phyloP scores from a whole-genome alignment of 1,284 basidiomycete species.

The Cryptococcus sp. region DNA sequence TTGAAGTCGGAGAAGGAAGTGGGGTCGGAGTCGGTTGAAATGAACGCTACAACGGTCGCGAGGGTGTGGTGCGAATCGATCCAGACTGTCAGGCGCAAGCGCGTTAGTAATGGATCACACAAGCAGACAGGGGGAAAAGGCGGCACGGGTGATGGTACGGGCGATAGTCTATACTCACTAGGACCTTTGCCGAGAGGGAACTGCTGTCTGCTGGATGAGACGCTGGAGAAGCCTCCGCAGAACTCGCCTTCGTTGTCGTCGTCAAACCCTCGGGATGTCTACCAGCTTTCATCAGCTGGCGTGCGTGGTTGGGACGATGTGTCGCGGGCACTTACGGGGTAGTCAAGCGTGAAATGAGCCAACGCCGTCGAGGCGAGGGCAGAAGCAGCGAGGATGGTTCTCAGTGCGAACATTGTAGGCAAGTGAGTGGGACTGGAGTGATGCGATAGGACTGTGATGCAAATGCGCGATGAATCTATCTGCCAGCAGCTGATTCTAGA shows the following conservation, averaged over 20 bases:
- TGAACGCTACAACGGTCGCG: slow-evolving; percentile 56
- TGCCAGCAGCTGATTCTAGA: no score
- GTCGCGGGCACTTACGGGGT: slow-evolving; percentile 53
- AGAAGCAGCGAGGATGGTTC: slow-evolving; percentile 39
- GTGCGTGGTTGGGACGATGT: not conserved
- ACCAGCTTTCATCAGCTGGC: not conserved
- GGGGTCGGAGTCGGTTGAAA: slow-evolving; percentile 63
- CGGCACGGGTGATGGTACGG: slow-evolving; percentile 15
- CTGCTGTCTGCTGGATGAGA: slow-evolving; percentile 58
- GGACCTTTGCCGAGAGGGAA: slow-evolving; percentile 66
- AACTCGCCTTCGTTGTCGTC: slow-evolving; percentile 61
- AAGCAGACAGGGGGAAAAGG: not conserved
- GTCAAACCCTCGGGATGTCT: slow-evolving; percentile 63
- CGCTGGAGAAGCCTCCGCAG: slow-evolving; percentile 52
- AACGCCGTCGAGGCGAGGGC: slow-evolving; percentile 55
- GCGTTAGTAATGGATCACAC: not conserved
- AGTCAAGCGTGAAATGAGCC: slow-evolving; percentile 71
- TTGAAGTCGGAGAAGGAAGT: slow-evolving; percentile 65
- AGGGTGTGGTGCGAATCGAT: slow-evolving; percentile 42
- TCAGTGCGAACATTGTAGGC: slow-evolving; percentile 14
- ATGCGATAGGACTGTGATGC: not conserved
- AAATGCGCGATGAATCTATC: not conserved
- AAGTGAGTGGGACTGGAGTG: not conserved
- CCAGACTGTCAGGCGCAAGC: slow-evolving; percentile 21
- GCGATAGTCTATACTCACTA: slow-evolving; percentile 50